Percentiles rank a stretch among this genome's conserved stretches.
Conservation (phyloP, 129 eudicot species). For the Flaveria sonorensis region DNA sequence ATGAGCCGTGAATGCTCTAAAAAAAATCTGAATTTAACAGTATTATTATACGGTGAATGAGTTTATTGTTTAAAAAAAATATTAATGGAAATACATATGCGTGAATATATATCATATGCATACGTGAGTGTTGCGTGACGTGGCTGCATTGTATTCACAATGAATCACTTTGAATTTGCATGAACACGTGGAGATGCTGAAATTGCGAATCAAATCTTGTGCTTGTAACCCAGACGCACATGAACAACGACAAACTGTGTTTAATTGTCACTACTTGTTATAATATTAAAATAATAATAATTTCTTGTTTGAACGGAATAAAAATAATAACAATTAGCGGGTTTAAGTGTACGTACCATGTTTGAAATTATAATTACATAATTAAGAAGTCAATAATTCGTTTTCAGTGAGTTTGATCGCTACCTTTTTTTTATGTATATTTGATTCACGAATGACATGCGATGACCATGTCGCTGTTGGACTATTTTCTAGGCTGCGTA, state of each 20-base stretch:
- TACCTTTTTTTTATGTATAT: neutral
- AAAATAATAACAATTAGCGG: too few relatives aligned
- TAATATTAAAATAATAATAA: neutral
- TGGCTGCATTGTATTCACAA: slow-evolving; percentile 5
- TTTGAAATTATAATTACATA: neutral
- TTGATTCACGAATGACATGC: too few relatives aligned
- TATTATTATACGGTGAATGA: too few relatives aligned
- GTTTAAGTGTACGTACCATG: neutral
- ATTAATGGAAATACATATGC: too few relatives aligned
- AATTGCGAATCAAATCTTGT: slow-evolving; percentile 17
- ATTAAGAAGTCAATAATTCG: neutral
- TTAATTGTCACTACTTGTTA: slow-evolving; percentile 7
- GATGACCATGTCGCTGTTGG: too few relatives aligned
- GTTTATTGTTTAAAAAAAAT: too few relatives aligned
- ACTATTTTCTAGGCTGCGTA: too few relatives aligned
- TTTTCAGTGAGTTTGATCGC: slow-evolving; percentile 3
- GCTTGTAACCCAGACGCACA: neutral
- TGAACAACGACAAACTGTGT: slow-evolving; percentile 3
- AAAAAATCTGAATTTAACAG: too few relatives aligned
- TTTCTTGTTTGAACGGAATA: too few relatives aligned
- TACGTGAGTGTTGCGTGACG: neutral
- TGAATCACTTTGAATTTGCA: neutral
- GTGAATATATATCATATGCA: too few relatives aligned
- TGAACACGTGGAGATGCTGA: slow-evolving; percentile 18
- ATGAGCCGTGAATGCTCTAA: too few relatives aligned